Conservation (phyloP, 352 stramenopile species). For the Phytophthora ohioensis region DNA sequence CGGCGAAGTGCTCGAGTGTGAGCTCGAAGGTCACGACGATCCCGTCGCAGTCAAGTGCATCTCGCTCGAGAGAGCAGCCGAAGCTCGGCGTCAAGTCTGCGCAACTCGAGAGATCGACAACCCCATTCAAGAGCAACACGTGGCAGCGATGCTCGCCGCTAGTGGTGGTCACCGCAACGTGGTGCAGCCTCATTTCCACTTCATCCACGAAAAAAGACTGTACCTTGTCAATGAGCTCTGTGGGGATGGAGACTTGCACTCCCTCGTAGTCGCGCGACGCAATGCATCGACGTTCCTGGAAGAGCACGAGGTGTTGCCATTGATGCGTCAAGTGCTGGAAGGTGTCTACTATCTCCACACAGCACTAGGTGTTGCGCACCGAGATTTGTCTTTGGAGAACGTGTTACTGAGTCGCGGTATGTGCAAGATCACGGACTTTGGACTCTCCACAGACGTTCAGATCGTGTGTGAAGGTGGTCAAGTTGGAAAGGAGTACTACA, state of each 20-base stretch:
- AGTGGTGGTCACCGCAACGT: constrained; percentile 44
- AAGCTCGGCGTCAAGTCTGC: constrained; percentile 6
- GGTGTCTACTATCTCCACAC: constrained; percentile 58
- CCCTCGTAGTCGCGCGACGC: constrained; percentile 24
- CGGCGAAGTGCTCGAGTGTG: constrained; percentile 43
- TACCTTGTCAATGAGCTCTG: constrained; percentile 69
- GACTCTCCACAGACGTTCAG: constrained; percentile 39
- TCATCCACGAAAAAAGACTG: constrained; percentile 28
- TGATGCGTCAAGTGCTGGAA: constrained; percentile 51
- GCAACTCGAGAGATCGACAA: constrained; percentile 34
- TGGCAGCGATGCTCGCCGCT: constrained; percentile 21
- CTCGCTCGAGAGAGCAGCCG: constrained; percentile 17
- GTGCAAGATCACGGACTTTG: constrained; percentile 73
- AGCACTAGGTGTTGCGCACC: constrained; percentile 47
- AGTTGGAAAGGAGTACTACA: constrained; percentile 73
- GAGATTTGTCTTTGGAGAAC: constrained; percentile 67
- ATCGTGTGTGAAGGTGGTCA: constrained; percentile 31
- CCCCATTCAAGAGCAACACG: constrained; percentile 36
- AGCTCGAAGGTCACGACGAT: constrained; percentile 16
- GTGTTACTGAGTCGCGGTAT: constrained; percentile 42
- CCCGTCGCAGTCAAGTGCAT: constrained; percentile 46
- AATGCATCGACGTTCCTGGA: constrained; percentile 19
- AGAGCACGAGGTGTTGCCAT: constrained; percentile 37
- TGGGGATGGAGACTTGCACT: constrained; percentile 54
- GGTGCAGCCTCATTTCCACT: constrained; percentile 37